Conservation (phyloP, 805 yeast species). For the Nakazawaea populi region DNA sequence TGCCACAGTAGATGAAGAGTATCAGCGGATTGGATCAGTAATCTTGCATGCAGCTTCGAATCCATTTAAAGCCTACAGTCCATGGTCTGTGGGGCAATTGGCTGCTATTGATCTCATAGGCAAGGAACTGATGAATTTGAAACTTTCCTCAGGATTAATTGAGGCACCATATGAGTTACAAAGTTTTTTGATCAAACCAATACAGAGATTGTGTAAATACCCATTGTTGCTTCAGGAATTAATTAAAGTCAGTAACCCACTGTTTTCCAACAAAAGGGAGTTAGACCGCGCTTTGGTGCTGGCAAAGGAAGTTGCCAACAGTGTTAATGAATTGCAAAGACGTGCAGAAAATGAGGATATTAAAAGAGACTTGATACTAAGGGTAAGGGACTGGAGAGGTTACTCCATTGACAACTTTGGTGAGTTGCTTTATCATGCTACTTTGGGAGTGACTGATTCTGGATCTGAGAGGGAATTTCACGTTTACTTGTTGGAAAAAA, state of each 20-base stretch:
- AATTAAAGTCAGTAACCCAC: constrained; percentile 52
- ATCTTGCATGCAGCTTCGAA: constrained; percentile 75
- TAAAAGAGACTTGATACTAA: constrained; percentile 59
- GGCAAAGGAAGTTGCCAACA: constrained; percentile 77
- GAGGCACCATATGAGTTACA: constrained; percentile 88
- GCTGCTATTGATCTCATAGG: constrained; percentile 79
- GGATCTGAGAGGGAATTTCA: constrained; percentile 81
- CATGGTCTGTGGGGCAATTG: constrained; percentile 89
- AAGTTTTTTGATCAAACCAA: constrained; percentile 85
- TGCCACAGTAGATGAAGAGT: constrained; percentile 62
- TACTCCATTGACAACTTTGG: constrained; percentile 78
- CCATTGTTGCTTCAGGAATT: constrained; percentile 79
- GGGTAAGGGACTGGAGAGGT: constrained; percentile 91
- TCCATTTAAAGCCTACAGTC: constrained; percentile 84
- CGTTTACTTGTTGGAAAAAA: constrained; percentile 77
- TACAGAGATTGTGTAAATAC: constrained; percentile 93
- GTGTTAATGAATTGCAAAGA: constrained; percentile 91
- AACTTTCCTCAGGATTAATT: constrained; percentile 50
- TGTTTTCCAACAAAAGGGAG: constrained; percentile 57
- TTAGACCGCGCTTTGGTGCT: constrained; percentile 63
- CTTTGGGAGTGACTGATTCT: constrained; percentile 61
- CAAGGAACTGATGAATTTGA: constrained; percentile 53
- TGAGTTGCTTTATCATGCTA: constrained; percentile 70
- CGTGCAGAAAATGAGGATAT: constrained; percentile 78
- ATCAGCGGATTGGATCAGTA: constrained; percentile 84